Base-by-base conservation (phyloP, 2,329 filamentous ascomycete genomes). In the Arthrinium phaeospermum region DNA sequence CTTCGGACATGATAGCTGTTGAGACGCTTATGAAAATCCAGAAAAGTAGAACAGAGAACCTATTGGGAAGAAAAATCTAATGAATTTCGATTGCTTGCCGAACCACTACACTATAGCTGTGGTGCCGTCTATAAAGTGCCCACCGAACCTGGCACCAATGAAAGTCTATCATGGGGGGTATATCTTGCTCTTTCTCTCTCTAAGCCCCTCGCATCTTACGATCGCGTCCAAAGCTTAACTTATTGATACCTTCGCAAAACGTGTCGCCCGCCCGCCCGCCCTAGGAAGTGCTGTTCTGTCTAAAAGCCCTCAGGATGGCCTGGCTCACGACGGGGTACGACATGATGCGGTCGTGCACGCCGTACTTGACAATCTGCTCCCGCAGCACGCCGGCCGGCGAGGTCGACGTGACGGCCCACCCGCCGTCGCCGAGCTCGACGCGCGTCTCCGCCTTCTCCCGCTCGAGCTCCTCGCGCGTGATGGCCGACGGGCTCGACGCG, bases 301-400 rank as follows among this genome's bases (percentile, higher is more conserved):
- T 27, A 49, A 90, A 87, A 0, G 85, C 85, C 10, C 83, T 81
- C 75, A 85, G 82, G 12, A 90, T 81, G 2, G 88, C 88, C 72
- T 87, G 76, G 53, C 84, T 86, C 0, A 89, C 83, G 5, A 88
- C 81, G 0, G 88, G 87, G 77, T 89, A 87, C 4, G 85, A 85
- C 89, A 91, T 90, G 68, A 89, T 85, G 46, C 84, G 82, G 79
- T 91, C 89, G 71, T 91, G 89, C 22, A 89, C 77, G 0, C 89
- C 89, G 74, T 86, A 85, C 77, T 88, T 88, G 6, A 88, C 72
- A 8, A 91, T 87, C 69, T 90, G 83, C 75, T 90, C 85, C 70
- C 86, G 80, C n/a, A 91, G 82, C 0, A 86, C 71, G 0, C 89
- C 89, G 45, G 82, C 82, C 13, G 78, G 73, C 0, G 85, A 86